Base-by-base conservation (phyloP, 352 stramenopile genomes). In the Phytopythium mirpurense region DNA sequence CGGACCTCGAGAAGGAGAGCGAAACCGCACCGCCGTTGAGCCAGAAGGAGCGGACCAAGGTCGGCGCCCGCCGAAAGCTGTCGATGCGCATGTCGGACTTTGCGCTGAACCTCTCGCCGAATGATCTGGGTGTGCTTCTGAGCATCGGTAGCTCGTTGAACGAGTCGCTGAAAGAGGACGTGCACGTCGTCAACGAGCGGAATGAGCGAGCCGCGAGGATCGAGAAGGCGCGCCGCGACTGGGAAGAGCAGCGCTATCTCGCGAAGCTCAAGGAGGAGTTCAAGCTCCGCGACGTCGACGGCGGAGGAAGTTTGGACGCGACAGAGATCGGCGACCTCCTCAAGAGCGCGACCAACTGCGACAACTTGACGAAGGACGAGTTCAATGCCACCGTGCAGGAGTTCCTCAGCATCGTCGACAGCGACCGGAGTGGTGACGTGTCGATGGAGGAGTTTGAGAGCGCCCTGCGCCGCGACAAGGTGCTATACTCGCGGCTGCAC, bases 11-110 rank as follows among this genome's bases (percentile, higher is more conserved):
- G 42, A 70, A 73, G 36, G 54, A 60, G 3, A 68, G 80, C 18
- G 61, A 77, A 32, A 45, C 63, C 6, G 51, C 60, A 1, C 23
- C 78, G 12, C 63, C 54, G 19, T 44, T 56, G 10, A 38, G 47
- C 15, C 65, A 54, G 23, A 65, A 46, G 42, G 66, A 85, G 16
- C 79, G 79, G 21, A 26, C 78, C 26, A 87, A 87, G 58, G 43
- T 82, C 21, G 68, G 60, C 15, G 85, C 75, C 3, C 69, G 72
- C 36, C 68, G 85, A 27, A 83, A 85, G 51, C 27, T 95, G 29
- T 74, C 74, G 11, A 74, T 95, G 59, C 71, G 78, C 45, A 88
- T 95, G 76, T 93, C 83, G 15, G 83, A 93, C 37, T 93, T 93
- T 57, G 85, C 71, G 2, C 59, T 95, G 55, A 95, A 95, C 55